phyloP scores from a whole-genome alignment of 2,329 filamentous ascomycete genomes.

The Hypoxylon sp. region DNA sequence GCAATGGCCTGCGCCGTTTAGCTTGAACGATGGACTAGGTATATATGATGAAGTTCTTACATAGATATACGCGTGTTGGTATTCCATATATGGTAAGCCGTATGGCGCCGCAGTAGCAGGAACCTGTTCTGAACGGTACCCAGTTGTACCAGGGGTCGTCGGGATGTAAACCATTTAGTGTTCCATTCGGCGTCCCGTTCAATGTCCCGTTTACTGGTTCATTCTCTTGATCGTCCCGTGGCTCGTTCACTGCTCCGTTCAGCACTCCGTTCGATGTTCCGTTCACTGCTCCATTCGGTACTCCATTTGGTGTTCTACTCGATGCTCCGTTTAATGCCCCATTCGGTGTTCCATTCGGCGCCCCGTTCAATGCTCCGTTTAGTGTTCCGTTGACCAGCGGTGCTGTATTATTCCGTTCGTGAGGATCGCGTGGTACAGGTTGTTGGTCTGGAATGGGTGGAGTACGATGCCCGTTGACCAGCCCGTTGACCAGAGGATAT shows the following conservation, averaged over 20 bases:
- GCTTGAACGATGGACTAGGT: background rate
- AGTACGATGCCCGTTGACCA: background rate
- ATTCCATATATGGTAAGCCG: conserved; percentile 40
- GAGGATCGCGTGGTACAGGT: background rate
- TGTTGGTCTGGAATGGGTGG: background rate
- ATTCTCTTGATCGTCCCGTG: too few species aligned
- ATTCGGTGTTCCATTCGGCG: background rate
- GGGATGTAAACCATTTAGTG: background rate
- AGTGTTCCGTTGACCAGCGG: background rate
- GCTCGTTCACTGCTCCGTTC: too few species aligned
- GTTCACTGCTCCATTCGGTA: too few species aligned
- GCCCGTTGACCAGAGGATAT: background rate
- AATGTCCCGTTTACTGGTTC: too few species aligned
- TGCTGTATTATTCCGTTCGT: background rate
- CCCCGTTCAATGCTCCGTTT: too few species aligned
- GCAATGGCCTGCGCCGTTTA: conserved; percentile 6
- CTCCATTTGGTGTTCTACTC: too few species aligned
- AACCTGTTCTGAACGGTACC: conserved; percentile 37
- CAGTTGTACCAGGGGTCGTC: background rate
- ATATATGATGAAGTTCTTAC: conserved; percentile 18
- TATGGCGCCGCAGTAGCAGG: conserved; percentile 51
- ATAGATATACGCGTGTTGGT: conserved; percentile 44
- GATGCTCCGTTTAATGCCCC: background rate
- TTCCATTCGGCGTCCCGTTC: background rate
- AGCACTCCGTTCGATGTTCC: too few species aligned